phyloP scores from a whole-genome alignment of 208 protist species.

The Vickermania spadyakhi region DNA sequence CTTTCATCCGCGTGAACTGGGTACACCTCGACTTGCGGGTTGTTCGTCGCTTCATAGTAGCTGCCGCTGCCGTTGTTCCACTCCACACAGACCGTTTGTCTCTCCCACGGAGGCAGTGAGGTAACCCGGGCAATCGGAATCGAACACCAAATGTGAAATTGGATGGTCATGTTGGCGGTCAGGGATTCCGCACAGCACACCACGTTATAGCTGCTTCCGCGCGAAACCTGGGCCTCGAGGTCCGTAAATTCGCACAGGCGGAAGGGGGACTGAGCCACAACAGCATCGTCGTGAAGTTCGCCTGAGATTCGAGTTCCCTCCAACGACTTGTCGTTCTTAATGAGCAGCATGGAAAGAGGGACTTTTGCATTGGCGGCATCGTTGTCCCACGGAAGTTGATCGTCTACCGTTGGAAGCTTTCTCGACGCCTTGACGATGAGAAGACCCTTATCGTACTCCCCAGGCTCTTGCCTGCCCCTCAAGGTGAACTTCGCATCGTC shows the following conservation, averaged over 20 bases:
- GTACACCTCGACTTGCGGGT: conserved; percentile 81
- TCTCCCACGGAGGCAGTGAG: conserved; percentile 42
- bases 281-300: conserved; percentile 20
- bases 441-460: background rate
- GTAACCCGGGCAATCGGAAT: conserved; percentile 22
- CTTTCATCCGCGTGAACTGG: conserved; percentile 23
- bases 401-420: background rate
- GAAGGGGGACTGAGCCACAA: conserved; percentile 32
- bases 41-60: conserved; percentile 55
- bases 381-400: background rate
- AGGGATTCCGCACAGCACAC: conserved; percentile 41
- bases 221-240: conserved; percentile 10
- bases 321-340: background rate
- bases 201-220: conserved; percentile 33
- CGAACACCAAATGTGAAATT: conserved; percentile 56
- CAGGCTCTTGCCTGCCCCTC: background rate
- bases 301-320: conserved; percentile 3
- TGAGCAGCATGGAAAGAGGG: background rate
- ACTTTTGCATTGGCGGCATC: background rate
- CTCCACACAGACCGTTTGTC: conserved; percentile 25
- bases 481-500: background rate
- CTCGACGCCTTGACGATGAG: background rate
- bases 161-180: conserved; percentile 18
- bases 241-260: conserved; percentile 28
- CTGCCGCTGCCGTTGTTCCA: conserved; percentile 54